Evolutionary conservation across 106 monocot species (phyloP).

Genomic region (Alisma plantagoaquatica): DNA sequence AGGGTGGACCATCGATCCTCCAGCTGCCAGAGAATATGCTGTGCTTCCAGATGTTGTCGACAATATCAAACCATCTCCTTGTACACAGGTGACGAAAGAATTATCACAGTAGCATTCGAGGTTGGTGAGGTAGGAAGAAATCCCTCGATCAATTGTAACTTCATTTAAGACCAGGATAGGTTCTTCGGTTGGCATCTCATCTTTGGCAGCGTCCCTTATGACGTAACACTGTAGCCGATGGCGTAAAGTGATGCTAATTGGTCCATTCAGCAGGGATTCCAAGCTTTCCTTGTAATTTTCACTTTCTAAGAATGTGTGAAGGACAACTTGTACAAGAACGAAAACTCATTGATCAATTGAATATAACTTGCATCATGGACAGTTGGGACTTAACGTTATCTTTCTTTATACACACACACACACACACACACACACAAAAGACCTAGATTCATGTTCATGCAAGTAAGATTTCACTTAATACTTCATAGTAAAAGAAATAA

Average conservation of each 20-base stretch:
- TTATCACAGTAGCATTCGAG: slow-evolving; percentile 98
- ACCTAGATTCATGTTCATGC: too few species aligned
- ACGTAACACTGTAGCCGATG: slow-evolving; percentile 87
- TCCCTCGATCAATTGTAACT: slow-evolving; percentile 95
- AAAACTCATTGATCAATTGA: too few species aligned
- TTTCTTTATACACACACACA: too few species aligned
- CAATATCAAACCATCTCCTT: slow-evolving; percentile 94
- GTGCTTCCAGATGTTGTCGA: slow-evolving; percentile 99
- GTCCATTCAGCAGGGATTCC: slow-evolving; percentile 54
- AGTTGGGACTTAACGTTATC: too few species aligned
- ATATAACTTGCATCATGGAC: too few species aligned
- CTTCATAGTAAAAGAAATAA: too few species aligned
- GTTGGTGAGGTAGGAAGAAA: slow-evolving; percentile 90
- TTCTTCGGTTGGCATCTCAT: slow-evolving; percentile 74
- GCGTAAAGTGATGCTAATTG: slow-evolving; percentile 87
- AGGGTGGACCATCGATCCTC: slow-evolving; percentile 99
- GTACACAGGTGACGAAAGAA: slow-evolving; percentile 90
- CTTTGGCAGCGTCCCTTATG: slow-evolving; percentile 64
- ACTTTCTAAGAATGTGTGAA: slow-evolving; percentile 62
- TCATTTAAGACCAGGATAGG: slow-evolving; percentile 94
- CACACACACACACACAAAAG: too few species aligned
- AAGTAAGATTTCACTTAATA: too few species aligned
- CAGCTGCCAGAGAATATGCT: slow-evolving; percentile 95
- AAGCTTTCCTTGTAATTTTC: slow-evolving; percentile 74
- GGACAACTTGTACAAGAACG: too few species aligned